phyloP scores from a whole-genome alignment of 1,284 basidiomycete species.

The Peniophora sp. region DNA sequence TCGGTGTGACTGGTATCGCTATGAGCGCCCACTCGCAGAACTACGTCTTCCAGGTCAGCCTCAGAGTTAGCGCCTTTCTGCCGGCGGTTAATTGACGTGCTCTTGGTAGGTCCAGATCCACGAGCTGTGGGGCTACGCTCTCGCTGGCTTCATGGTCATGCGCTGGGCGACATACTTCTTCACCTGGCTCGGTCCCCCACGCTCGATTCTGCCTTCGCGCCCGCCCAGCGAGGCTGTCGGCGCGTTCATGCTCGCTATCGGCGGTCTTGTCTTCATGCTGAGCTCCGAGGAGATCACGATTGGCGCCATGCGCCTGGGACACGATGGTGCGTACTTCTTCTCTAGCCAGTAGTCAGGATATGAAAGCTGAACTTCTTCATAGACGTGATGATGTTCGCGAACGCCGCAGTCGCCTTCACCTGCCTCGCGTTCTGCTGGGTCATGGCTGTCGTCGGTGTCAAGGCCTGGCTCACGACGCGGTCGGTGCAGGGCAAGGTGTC shows the following conservation, averaged over 20 bases:
- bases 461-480: slow-evolving; percentile 68
- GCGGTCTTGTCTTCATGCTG: slow-evolving; percentile 89
- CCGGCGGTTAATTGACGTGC: slow-evolving; percentile 1
- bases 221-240: slow-evolving; percentile 92
- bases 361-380: slow-evolving; percentile 1
- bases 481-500: slow-evolving; percentile 26
- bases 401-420: slow-evolving; percentile 74
- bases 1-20: slow-evolving; percentile 88
- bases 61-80: too few species aligned
- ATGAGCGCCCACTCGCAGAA: slow-evolving; percentile 95
- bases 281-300: slow-evolving; percentile 88
- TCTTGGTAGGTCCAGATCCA: slow-evolving; percentile 73
- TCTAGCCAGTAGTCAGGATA: not conserved
- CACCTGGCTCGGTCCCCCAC: slow-evolving; percentile 78
- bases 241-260: slow-evolving; percentile 81
- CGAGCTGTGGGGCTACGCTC: slow-evolving; percentile 85
- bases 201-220: slow-evolving; percentile 78
- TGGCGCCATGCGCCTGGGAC: slow-evolving; percentile 86
- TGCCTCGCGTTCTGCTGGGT: slow-evolving; percentile 81
- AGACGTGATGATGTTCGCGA: slow-evolving; percentile 84
- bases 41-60: slow-evolving; percentile 73
- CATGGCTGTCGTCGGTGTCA: slow-evolving; percentile 63
- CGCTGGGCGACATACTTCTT: slow-evolving; percentile 91
- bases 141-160: slow-evolving; percentile 73
- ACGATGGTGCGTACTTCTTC: slow-evolving; percentile 55